Percentiles rank a stretch among this genome's conserved stretches.
Evolutionary conservation across 495 filamentous ascomycete genomes (phyloP).

Genomic region (Aspergillus asperescens): DNA sequence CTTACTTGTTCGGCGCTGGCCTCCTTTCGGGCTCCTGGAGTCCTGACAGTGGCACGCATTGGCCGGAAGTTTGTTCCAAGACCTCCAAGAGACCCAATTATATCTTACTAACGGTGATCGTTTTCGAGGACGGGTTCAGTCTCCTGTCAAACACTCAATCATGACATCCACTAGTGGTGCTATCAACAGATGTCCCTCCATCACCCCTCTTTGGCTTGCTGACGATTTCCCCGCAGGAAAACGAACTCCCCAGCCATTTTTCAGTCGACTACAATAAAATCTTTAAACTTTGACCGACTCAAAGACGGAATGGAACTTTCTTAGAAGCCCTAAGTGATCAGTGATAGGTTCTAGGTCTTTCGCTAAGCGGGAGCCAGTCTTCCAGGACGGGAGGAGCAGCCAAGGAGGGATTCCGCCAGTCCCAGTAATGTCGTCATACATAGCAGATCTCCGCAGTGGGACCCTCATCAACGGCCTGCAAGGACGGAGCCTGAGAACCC

Average conservation of each 20-base stretch:
- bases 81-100: slow-evolving; percentile 7
- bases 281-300: neutral
- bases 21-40: slow-evolving; percentile 25
- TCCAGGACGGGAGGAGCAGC: neutral
- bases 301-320: neutral
- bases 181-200: neutral
- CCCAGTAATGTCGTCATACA: slow-evolving; percentile 5
- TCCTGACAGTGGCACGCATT: slow-evolving; percentile 21
- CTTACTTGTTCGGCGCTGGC: no score
- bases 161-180: neutral
- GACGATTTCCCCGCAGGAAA: neutral
- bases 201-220: neutral
- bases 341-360: slow-evolving; percentile 3
- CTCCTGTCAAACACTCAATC: neutral
- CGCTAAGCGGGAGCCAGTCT: neutral
- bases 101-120: slow-evolving; percentile 17
- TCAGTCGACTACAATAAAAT: neutral
- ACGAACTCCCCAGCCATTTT: neutral
- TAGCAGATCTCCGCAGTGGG: neutral
- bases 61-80: slow-evolving; percentile 25
- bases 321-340: neutral
- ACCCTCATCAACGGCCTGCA: neutral
- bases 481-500: no score
- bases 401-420: neutral
- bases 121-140: neutral